Conservation (phyloP, 179 eudicot species). For the Spinacia oleracea region DNA sequence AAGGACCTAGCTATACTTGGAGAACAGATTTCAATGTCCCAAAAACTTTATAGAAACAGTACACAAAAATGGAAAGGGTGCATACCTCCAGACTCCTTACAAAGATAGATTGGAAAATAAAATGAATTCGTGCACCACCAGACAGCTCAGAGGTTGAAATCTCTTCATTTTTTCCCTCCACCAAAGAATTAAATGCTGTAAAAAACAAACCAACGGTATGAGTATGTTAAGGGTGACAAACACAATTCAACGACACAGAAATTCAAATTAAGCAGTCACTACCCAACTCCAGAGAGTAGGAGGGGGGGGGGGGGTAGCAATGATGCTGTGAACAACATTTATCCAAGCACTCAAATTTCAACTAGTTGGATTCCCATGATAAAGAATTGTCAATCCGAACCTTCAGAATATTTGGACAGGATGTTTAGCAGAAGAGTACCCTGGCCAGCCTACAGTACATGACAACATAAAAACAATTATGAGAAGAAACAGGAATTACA, state of each 20-base stretch:
- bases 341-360: not conserved
- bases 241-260: not conserved
- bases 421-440: conserved; percentile 48
- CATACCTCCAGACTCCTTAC: conserved; percentile 59
- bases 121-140: conserved; percentile 66
- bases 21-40: conserved; percentile 9
- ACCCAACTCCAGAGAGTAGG: not conserved
- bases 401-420: conserved; percentile 46
- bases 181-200: conserved; percentile 51
- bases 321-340: not conserved
- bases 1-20: conserved; percentile 8
- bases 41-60: not conserved
- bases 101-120: conserved; percentile 62
- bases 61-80: conserved; percentile 13
- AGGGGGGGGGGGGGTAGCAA: conserved; percentile 17
- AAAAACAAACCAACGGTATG: conserved; percentile 17
- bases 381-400: conserved; percentile 20
- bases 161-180: conserved; percentile 54
- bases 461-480: conserved; percentile 8
- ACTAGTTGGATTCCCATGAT: not conserved
- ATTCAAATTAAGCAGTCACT: not conserved
- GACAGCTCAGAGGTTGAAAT: conserved; percentile 61
- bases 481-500: conserved; percentile 10
- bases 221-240: not conserved
- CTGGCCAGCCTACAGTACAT: conserved; percentile 42